Evolutionary conservation across 305 asterid species (phyloP).

Genomic region (Caryopteris hybrid): DNA sequence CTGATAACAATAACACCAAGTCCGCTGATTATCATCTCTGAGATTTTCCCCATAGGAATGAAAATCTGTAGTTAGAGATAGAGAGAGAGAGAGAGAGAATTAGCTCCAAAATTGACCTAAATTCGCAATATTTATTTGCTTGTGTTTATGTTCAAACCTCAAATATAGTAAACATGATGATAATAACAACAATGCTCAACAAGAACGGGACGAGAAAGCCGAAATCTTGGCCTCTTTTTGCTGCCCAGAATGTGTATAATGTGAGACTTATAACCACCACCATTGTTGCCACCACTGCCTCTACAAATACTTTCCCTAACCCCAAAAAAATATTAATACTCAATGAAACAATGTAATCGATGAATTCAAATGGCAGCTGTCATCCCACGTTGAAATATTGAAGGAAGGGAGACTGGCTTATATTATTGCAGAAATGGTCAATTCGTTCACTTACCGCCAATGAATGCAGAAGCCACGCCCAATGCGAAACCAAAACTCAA

Average conservation of each 20-base stretch:
- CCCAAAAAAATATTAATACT: not conserved
- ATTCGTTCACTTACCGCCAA: constrained; percentile 10
- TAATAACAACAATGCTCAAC: constrained; percentile 31
- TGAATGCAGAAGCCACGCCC: constrained; percentile 22
- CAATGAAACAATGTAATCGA: not conserved
- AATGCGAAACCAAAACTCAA: constrained; percentile 13
- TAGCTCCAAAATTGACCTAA: too few species aligned
- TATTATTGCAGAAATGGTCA: not conserved
- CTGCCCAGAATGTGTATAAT: constrained; percentile 70
- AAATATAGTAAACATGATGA: constrained; percentile 29
- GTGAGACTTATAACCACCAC: constrained; percentile 55
- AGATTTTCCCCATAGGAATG: constrained; percentile 28
- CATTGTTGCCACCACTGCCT: constrained; percentile 41
- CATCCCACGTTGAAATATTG: too few species aligned
- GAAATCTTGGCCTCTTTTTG: constrained; percentile 60
- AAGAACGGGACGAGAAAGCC: constrained; percentile 49
- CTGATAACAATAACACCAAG: constrained; percentile 12
- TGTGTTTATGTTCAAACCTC: constrained; percentile 30
- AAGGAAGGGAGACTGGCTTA: not conserved
- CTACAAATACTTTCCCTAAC: constrained; percentile 46
- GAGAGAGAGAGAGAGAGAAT: too few species aligned
- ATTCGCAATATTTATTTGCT: too few species aligned
- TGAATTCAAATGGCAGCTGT: too few species aligned
- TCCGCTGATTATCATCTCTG: constrained; percentile 9
- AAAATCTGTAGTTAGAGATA: constrained; percentile 24